phyloP scores from a whole-genome alignment of 768 basidiomycete genomes.

The Gymnopilus junonius region DNA sequence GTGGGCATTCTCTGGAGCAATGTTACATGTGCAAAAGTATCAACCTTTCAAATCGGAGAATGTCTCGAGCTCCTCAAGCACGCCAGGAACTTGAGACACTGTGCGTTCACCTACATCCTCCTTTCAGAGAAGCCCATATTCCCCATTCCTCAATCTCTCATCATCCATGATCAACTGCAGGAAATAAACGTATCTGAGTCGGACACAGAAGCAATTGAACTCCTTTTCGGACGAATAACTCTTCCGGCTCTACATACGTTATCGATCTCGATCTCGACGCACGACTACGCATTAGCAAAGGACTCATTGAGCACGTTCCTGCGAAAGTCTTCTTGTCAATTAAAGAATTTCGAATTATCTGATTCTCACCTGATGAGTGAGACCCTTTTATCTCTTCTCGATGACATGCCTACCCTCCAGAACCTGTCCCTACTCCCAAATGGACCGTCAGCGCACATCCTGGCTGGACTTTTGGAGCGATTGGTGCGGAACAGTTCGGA shows the following conservation, averaged over 20 bases:
- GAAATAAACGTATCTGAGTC: not conserved
- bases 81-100: not conserved
- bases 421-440: not conserved
- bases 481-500: not conserved
- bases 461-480: not conserved
- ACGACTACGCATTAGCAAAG: not conserved
- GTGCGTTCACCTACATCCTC: not conserved
- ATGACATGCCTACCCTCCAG: not conserved
- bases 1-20: not conserved
- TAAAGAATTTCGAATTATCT: not conserved
- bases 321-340: not conserved
- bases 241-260: not conserved
- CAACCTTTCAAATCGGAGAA: not conserved
- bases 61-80: not conserved
- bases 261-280: not conserved
- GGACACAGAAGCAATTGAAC: not conserved
- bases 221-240: not conserved
- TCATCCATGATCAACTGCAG: not conserved
- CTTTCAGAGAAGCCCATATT: not conserved
- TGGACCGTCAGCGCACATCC: not conserved
- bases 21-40: not conserved
- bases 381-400: not conserved
- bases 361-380: not conserved
- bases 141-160: not conserved
- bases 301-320: not conserved